These are phyloP conservation scores for Cladosporium velox DNA, from an alignment of 2,329 filamentous ascomycete species.

Conservation along the genomic window DNA sequence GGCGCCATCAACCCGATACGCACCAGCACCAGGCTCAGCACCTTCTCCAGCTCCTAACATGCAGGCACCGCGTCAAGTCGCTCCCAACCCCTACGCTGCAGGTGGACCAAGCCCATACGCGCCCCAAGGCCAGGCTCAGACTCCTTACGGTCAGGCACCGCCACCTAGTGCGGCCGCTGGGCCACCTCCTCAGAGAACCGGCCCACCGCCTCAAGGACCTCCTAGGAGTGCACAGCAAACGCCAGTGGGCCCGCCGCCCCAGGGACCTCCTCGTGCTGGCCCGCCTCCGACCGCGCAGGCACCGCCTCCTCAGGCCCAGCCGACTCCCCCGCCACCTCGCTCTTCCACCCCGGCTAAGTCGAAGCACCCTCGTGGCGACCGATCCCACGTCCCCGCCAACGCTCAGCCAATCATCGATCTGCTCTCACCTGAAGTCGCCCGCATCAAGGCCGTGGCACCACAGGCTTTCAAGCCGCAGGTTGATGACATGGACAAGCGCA, in stretches of 20 bases:
- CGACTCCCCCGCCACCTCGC: conserved; percentile 34
- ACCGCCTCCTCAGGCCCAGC: conserved; percentile 19
- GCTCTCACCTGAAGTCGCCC: conserved; percentile 80
- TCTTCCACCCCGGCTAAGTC: conserved; percentile 41
- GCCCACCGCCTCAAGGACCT: conserved; percentile 49
- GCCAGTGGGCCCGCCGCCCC: conserved; percentile 43
- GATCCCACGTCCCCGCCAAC: conserved; percentile 78
- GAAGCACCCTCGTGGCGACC: conserved; percentile 67
- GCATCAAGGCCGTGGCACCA: conserved; percentile 82
- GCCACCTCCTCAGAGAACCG: conserved; percentile 35
- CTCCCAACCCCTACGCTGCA: conserved; percentile 48
- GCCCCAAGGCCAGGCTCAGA: conserved; percentile 42
- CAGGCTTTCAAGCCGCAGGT: conserved; percentile 85
- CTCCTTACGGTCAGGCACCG: conserved; percentile 46
- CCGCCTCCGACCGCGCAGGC: conserved; percentile 36
- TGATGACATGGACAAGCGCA: conserved; percentile 87
- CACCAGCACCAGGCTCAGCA: conserved; percentile 63
- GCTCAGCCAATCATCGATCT: conserved; percentile 81
- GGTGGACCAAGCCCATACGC: conserved; percentile 37
- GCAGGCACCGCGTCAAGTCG: conserved; percentile 46
- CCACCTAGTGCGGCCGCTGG: conserved; percentile 42
- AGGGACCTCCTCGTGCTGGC: conserved; percentile 50
- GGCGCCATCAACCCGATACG: conserved; percentile 75
- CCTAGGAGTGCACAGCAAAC: conserved; percentile 38
- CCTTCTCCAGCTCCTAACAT: conserved; percentile 43